These are phyloP conservation scores for Blastobotrys arbuscula DNA, from an alignment of 1,139 yeast genomes.

Conservation along the genomic window DNA sequence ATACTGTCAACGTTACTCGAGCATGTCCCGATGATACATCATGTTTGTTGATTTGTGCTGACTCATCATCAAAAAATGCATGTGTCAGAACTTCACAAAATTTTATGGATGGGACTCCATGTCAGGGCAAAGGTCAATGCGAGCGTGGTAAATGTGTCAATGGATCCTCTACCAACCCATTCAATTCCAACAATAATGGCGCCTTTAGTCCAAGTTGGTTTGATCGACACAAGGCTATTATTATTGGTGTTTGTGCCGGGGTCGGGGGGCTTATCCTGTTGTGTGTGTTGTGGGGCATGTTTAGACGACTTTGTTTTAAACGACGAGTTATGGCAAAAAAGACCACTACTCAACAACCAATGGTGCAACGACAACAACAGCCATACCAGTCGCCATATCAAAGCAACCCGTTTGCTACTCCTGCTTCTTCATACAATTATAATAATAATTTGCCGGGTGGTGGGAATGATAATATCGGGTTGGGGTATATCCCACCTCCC, in stretches of 20 bases:
- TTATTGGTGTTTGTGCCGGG: constrained; percentile 27
- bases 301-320: constrained; percentile 10
- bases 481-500: constrained; percentile 7
- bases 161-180: constrained; percentile 12
- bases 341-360: neutral
- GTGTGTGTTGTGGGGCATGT: constrained; percentile 13
- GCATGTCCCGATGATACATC: constrained; percentile 32
- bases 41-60: constrained; percentile 33
- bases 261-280: constrained; percentile 25
- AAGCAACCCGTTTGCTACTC: constrained; percentile 11
- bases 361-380: neutral
- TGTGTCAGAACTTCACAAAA: constrained; percentile 32
- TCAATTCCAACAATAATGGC: constrained; percentile 5
- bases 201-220: constrained; percentile 20
- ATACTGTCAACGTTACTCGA: constrained; percentile 25
- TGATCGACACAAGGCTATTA: constrained; percentile 21
- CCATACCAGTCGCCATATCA: neutral
- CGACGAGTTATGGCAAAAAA: constrained; percentile 2
- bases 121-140: constrained; percentile 32
- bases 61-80: constrained; percentile 24
- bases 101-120: constrained; percentile 38
- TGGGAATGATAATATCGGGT: neutral
- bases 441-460: neutral
- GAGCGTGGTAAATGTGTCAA: constrained; percentile 30
- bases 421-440: neutral